Conservation (phyloP, 2,329 filamentous ascomycete species). For the Colletotrichum australisinense region DNA sequence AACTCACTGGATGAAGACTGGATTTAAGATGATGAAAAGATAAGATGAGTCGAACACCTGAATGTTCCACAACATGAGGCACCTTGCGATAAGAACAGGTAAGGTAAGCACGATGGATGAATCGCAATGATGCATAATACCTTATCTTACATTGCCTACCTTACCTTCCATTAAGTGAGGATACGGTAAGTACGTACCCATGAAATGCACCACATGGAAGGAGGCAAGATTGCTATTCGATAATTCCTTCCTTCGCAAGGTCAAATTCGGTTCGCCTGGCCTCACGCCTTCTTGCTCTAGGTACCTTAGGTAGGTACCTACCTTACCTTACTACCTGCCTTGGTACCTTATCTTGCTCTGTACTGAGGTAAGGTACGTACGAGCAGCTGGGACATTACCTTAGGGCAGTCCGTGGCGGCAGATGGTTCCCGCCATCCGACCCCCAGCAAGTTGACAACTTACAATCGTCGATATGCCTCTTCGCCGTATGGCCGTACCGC, state of each 20-base stretch:
- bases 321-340: no score
- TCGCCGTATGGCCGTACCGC: neutral
- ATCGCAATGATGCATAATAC: neutral
- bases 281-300: neutral
- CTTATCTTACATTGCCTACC: neutral
- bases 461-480: neutral
- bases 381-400: neutral
- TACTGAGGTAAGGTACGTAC: neutral
- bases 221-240: constrained; percentile 14
- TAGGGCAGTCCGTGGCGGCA: neutral
- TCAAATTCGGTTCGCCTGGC: neutral
- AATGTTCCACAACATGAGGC: neutral
- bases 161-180: neutral
- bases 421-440: constrained; percentile 15
- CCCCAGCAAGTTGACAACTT: constrained; percentile 3
- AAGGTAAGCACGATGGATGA: neutral
- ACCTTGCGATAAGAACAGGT: no score
- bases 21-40: neutral
- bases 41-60: neutral
- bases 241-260: neutral
- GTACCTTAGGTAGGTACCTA: no score
- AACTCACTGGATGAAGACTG: neutral
- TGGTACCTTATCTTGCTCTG: no score
- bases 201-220: constrained; percentile 18
- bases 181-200: neutral